Evolutionary conservation across 805 yeast genomes (phyloP), one percentile per base, ranked within the genome.

Genomic region (Candida peoriensis): DNA sequence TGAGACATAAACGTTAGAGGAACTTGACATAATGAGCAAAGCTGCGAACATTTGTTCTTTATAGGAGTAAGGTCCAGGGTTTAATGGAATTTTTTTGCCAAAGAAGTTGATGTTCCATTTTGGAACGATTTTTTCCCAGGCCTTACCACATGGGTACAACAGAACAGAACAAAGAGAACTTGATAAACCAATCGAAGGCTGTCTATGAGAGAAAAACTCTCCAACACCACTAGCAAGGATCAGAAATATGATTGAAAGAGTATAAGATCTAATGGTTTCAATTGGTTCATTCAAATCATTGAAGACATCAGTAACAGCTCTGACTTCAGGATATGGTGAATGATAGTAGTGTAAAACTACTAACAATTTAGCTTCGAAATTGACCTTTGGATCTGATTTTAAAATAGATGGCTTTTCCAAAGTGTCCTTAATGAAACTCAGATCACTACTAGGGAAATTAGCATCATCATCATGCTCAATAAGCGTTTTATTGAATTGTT

Each of bases 31-130:
- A 35, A 61, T 59, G 35, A 65, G 52, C 24, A 66, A 42, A 43
- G 86, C 73, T 2, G 80, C 63, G 38, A 80, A 64, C 78, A 77
- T 75, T 53, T 79, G 86, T 48, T 78, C 85, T 49, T 78, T 78
- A 43, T 55, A 63, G 20, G 66, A 60, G 80, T 82, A 80, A 11
- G 81, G 80, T 9, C 85, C 81, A 3, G 80, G 81, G 51, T 76
- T 76, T 35, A 78, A 53, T 8, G 66, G 61, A 38, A 57, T 47
- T 44, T 65, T 60, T 20, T 48, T 58, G 33, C 76, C 70, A 24
- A 51, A 41, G 24, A 63, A 24, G 8, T 53, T 61, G 46, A 72
- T 50, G 6, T 68, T 63, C 59, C 61, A 63, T 40, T 66, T 69
- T 17, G 82, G 81, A 17, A 74, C 37, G 30, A 61, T 39, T 28